Percentiles rank a stretch among this genome's conserved stretches.
phyloP scores from a whole-genome alignment of 805 yeast genomes.

The Nakazawaea ambrosiae region DNA sequence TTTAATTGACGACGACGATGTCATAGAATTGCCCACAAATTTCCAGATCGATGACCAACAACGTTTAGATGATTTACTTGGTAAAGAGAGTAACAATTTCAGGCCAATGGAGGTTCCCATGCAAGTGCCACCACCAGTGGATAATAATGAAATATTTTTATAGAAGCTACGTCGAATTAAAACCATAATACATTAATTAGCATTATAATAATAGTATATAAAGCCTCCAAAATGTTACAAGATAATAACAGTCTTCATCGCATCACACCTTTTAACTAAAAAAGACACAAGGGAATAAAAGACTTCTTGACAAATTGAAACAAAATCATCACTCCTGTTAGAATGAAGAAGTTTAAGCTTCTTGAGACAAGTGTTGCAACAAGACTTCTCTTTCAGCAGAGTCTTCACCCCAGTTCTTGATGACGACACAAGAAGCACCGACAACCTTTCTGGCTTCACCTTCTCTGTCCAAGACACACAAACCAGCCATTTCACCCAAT shows the following conservation, averaged over 20 bases:
- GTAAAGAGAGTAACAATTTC: conserved; percentile 1
- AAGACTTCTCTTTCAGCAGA: conserved; percentile 95
- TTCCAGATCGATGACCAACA: conserved; percentile 2
- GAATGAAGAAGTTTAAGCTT: too few species aligned
- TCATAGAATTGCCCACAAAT: conserved; percentile 15
- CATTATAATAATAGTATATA: too few species aligned
- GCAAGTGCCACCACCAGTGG: conserved; percentile 21
- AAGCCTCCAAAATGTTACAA: too few species aligned
- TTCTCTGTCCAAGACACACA: conserved; percentile 98
- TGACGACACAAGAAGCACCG: conserved; percentile 99
- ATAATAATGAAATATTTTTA: too few species aligned
- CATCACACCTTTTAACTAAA: too few species aligned
- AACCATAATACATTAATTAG: too few species aligned
- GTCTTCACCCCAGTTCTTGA: conserved; percentile 99
- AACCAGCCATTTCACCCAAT: conserved; percentile 99
- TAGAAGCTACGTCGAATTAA: too few species aligned
- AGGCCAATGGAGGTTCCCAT: conserved; percentile 29
- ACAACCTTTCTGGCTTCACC: conserved; percentile 99
- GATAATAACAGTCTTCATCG: too few species aligned
- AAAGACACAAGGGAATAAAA: too few species aligned
- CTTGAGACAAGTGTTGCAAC: conserved; percentile 84
- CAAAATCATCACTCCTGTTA: too few species aligned
- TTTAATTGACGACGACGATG: conserved; percentile 26
- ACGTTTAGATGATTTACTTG: conserved; percentile 22
- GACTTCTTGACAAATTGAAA: too few species aligned